These are phyloP conservation scores for Warburgia ugandensis DNA, from an alignment of 164 flowering plant genomes.

Conservation along the genomic window DNA sequence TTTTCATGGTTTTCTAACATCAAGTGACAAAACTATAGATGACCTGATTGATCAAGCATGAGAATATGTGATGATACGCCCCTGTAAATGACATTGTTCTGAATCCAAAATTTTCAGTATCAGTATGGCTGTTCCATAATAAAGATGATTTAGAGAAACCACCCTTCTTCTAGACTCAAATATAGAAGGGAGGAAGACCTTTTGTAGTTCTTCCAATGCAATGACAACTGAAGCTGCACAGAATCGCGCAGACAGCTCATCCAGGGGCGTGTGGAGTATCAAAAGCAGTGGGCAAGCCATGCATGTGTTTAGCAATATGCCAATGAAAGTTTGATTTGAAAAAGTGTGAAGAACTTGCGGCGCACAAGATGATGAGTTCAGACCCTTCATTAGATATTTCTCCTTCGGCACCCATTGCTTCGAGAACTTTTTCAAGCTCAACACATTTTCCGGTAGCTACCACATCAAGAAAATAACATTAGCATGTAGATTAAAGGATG, in stretches of 20 bases:
- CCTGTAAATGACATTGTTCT: conserved; percentile 80
- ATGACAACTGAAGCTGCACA: conserved; percentile 72
- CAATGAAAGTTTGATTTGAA: conserved; percentile 62
- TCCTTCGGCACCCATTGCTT: conserved; percentile 77
- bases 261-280: conserved; percentile 65
- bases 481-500: too few species aligned
- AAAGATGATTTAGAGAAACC: not conserved
- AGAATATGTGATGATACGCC: conserved; percentile 86
- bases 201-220: conserved; percentile 75
- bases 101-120: conserved; percentile 16
- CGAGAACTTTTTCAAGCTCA: conserved; percentile 77
- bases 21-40: conserved; percentile 87
- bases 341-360: conserved; percentile 71
- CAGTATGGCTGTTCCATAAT: not conserved
- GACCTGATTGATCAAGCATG: conserved; percentile 76
- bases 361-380: conserved; percentile 41
- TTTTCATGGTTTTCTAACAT: too few species aligned
- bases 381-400: conserved; percentile 59
- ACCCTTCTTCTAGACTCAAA: not conserved
- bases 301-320: conserved; percentile 59
- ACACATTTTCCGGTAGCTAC: conserved; percentile 43
- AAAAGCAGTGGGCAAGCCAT: conserved; percentile 77
- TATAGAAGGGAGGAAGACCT: conserved; percentile 37
- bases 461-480: conserved; percentile 8
- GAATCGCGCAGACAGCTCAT: conserved; percentile 69